Percentiles rank a stretch among this genome's conserved stretches.
Conservation (phyloP, 306 rosid species). For the Rosa lucieae region DNA sequence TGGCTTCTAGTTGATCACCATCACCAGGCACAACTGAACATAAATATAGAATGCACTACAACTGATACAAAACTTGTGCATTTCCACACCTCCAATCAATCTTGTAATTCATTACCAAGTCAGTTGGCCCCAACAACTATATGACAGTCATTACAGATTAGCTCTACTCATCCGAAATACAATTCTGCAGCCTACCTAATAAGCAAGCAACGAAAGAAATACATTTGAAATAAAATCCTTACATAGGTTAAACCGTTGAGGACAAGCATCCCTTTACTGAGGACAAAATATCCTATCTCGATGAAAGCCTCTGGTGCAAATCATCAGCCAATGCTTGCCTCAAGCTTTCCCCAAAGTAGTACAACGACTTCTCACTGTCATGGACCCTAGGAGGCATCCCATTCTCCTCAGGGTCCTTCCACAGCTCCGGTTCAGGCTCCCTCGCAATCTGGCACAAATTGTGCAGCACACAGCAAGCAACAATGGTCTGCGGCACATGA, state of each 20-base stretch:
- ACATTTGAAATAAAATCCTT: constrained; percentile 6
- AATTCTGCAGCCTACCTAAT: constrained; percentile 15
- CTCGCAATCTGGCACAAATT: constrained; percentile 91
- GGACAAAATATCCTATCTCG: constrained; percentile 45
- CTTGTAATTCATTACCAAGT: constrained; percentile 21
- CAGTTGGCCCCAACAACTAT: constrained; percentile 21
- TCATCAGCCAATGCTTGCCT: constrained; percentile 92
- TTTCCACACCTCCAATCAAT: constrained; percentile 6
- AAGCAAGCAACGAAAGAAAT: background rate
- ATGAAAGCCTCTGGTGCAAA: constrained; percentile 84
- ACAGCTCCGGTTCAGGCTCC: constrained; percentile 84
- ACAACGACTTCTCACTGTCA: constrained; percentile 65
- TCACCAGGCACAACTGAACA: background rate
- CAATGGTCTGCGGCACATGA: constrained; percentile 85
- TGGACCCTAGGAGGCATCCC: constrained; percentile 65
- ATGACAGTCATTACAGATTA: constrained; percentile 8
- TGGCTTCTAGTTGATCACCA: background rate
- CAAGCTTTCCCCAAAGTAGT: constrained; percentile 74
- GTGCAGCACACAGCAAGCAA: constrained; percentile 92
- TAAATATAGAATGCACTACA: background rate
- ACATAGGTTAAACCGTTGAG: constrained; percentile 1
- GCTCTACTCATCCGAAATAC: constrained; percentile 10
- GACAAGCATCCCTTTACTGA: background rate
- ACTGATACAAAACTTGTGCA: background rate
- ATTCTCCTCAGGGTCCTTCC: constrained; percentile 86